Percentiles rank a stretch among this genome's conserved stretches.
These are phyloP conservation scores for Candida maris DNA, from an alignment of 805 yeast genomes.

Conservation along the genomic window DNA sequence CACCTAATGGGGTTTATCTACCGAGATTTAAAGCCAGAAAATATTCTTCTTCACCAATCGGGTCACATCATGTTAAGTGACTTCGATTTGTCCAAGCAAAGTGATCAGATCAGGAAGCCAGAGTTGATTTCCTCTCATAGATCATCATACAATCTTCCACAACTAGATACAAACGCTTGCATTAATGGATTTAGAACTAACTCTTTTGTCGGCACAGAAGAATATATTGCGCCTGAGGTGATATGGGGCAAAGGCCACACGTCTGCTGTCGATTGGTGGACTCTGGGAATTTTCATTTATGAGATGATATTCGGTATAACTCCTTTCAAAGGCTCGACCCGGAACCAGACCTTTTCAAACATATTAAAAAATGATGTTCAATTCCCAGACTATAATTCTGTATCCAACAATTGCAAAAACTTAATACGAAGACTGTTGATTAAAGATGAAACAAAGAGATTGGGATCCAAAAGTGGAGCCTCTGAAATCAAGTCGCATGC, in stretches of 20 bases:
- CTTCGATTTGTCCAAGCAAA: conserved; percentile 90
- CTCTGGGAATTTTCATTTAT: conserved; percentile 85
- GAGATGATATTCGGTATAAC: conserved; percentile 97
- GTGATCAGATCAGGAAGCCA: conserved; percentile 74
- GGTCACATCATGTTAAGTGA: conserved; percentile 98
- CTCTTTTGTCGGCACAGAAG: conserved; percentile 98
- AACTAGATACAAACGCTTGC: conserved; percentile 89
- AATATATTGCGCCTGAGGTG: conserved; percentile 97
- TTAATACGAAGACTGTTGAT: conserved; percentile 76
- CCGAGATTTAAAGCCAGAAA: conserved; percentile 95
- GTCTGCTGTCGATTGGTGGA: conserved; percentile 99
- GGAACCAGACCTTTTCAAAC: conserved; percentile 87
- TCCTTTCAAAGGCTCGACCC: conserved; percentile 88
- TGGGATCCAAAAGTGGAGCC: conserved; percentile 94
- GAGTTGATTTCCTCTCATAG: conserved; percentile 45
- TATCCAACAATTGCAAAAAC: conserved; percentile 73
- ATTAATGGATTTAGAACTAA: conserved; percentile 95
- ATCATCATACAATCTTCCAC: conserved; percentile 44
- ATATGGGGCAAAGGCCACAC: conserved; percentile 97
- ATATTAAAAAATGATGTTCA: conserved; percentile 79
- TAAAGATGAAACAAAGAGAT: conserved; percentile 82
- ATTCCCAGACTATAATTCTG: conserved; percentile 58
- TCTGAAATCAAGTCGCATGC: conserved; percentile 89
- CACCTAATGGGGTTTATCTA: conserved; percentile 97
- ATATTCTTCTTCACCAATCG: conserved; percentile 87